phyloP scores from a whole-genome alignment of 495 filamentous ascomycete species.

The Aspergillus incahuasiensis region DNA sequence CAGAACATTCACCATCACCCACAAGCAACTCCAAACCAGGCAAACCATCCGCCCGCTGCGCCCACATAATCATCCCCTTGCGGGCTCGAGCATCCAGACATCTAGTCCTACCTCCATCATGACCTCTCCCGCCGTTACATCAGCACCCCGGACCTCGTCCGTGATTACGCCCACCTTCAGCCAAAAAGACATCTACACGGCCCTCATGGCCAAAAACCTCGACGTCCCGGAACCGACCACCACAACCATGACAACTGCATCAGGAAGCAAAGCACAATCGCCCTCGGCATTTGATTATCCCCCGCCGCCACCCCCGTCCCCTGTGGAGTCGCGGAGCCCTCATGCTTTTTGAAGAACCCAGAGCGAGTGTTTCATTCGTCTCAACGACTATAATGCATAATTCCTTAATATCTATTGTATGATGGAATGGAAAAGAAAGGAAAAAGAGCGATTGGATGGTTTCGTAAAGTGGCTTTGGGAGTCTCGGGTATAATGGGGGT shows the following conservation, averaged over 20 bases:
- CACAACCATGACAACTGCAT: neutral
- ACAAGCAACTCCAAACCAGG: neutral
- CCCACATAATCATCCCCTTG: no score
- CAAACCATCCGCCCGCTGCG: neutral
- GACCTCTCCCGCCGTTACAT: constrained; percentile 15
- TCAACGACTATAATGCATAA: neutral
- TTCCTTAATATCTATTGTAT: neutral
- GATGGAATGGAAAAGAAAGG: neutral
- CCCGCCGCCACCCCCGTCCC: constrained; percentile 45
- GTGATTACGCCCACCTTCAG: constrained; percentile 33
- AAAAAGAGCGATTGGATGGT: neutral
- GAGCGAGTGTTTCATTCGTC: neutral
- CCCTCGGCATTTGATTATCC: constrained; percentile 20
- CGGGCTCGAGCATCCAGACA: no score
- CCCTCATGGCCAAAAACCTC: constrained; percentile 36
- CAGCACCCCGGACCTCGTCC: constrained; percentile 18
- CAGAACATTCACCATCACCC: no score
- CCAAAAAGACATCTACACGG: constrained; percentile 38
- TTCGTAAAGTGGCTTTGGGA: neutral
- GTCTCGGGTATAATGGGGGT: neutral
- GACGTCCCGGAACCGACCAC: constrained; percentile 5
- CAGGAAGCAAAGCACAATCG: neutral
- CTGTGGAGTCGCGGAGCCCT: constrained; percentile 32
- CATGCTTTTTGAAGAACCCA: constrained; percentile 3
- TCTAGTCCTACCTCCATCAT: constrained; percentile 23